Evolutionary conservation across 73 alveolate genomes (phyloP), one percentile per base, ranked within the genome.

Genomic region (Paramecium primaurelia): DNA sequence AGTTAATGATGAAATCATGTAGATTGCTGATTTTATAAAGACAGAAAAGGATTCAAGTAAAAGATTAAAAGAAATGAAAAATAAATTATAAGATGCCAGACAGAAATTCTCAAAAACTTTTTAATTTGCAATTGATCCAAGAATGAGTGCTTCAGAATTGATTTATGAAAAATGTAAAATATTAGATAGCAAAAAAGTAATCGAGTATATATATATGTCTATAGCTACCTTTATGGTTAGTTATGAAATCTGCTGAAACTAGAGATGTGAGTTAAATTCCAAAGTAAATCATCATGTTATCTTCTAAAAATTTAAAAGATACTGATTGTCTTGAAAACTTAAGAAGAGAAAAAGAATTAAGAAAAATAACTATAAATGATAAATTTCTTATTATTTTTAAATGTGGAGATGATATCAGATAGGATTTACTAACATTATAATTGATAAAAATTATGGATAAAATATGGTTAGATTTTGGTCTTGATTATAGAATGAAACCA

Each of bases 331-430:
- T 91, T 25, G 38, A 44, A 16, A 16, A 36, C 9, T 36, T 86
- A 20, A 16, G 92, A 75, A 75, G 36, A 22, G 12, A 51, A 25
- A 36, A 45, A 28, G 47, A 32, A 90, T 36, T 40, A 45, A 92
- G 51, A 36, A 92, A 38, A 25, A 68, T 47, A 1, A 77, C 69
- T 14, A 20, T 28, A 38, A 75, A 71, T 22, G 86, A 77, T 77
- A 54, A 87, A 59, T 68, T 51, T 92, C 40, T 71, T 38, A 94
- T 96, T 6, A 95, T 98, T 42, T 98, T 96, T 71, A 98, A 98
- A 93, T 94, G 95, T 75, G 99, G 99, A 88, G 99, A 98, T 95
- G 99, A 98, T 92, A 93, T 98, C 30, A 93, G 99, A 69, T 96
- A 98, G 92, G 99, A 98, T 93, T 95, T 96, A 37, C 94, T 98